phyloP scores from a whole-genome alignment of 2,329 filamentous ascomycete genomes.

The Cucurbitaria berberidis region DNA sequence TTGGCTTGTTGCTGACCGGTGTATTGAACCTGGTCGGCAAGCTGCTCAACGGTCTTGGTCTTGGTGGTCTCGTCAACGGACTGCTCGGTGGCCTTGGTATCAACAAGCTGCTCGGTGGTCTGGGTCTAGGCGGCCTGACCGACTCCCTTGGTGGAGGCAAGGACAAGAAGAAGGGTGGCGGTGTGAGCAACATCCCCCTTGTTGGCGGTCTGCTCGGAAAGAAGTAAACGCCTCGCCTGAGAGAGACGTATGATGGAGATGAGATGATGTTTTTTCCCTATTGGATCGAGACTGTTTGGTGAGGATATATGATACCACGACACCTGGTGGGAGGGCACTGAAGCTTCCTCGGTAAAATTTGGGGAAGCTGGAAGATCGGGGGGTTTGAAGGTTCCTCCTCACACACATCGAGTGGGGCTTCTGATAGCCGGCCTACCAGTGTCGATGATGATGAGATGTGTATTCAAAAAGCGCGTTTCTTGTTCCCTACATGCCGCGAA shows the following conservation, averaged over 20 bases:
- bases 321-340: neutral
- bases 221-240: slow-evolving; percentile 27
- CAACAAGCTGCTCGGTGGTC: slow-evolving; percentile 73
- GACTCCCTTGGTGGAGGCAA: slow-evolving; percentile 61
- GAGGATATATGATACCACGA: slow-evolving; percentile 24
- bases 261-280: slow-evolving; percentile 17
- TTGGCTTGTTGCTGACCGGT: slow-evolving; percentile 80
- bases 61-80: slow-evolving; percentile 80
- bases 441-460: neutral
- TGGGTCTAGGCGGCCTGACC: slow-evolving; percentile 66
- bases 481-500: slow-evolving; percentile 9
- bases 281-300: slow-evolving; percentile 20
- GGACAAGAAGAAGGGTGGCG: slow-evolving; percentile 56
- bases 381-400: slow-evolving; percentile 32
- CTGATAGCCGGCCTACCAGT: neutral
- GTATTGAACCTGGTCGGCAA: slow-evolving; percentile 85
- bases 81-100: slow-evolving; percentile 79
- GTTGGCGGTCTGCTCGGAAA: slow-evolving; percentile 57
- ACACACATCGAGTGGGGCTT: neutral
- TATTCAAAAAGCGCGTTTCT: neutral
- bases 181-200: slow-evolving; percentile 50
- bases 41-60: slow-evolving; percentile 78
- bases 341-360: neutral
- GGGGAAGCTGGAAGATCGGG: slow-evolving; percentile 42
- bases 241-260: neutral